These are phyloP conservation scores for Camelina sativa DNA, from an alignment of 345 rosid species.

Conservation along the genomic window DNA sequence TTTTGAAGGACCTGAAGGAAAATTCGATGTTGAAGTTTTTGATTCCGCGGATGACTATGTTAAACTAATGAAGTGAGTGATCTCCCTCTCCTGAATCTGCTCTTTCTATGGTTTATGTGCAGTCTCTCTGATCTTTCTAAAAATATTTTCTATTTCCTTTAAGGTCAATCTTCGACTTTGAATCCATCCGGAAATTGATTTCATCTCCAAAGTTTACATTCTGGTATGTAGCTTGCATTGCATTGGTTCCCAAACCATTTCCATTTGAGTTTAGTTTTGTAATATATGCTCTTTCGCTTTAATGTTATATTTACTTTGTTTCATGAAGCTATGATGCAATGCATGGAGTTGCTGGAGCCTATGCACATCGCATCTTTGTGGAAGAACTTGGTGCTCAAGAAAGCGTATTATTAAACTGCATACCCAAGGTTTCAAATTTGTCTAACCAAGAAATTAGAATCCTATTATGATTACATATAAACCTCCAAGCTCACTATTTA, in stretches of 20 bases:
- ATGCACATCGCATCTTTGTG: constrained; percentile 88
- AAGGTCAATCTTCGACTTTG: constrained; percentile 96
- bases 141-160: background rate
- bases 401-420: constrained; percentile 84
- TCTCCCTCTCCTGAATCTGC: constrained; percentile 25
- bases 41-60: constrained; percentile 92
- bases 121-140: constrained; percentile 19
- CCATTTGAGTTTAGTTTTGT: constrained; percentile 19
- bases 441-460: constrained; percentile 13
- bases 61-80: constrained; percentile 85
- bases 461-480: constrained; percentile 6
- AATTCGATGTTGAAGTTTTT: constrained; percentile 94
- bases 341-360: constrained; percentile 99
- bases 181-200: constrained; percentile 75
- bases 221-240: constrained; percentile 63
- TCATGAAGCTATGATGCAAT: constrained; percentile 82
- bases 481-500: constrained; percentile 13
- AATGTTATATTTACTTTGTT: constrained; percentile 33
- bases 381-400: constrained; percentile 96
- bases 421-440: constrained; percentile 69
- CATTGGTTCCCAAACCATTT: constrained; percentile 22
- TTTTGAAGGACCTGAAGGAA: constrained; percentile 83
- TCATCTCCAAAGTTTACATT: constrained; percentile 85
- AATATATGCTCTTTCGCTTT: background rate
- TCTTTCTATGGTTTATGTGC: constrained; percentile 19